These are phyloP conservation scores for Davidsoniella eucalypti DNA, from an alignment of 2,329 filamentous ascomycete genomes.

Conservation along the genomic window DNA sequence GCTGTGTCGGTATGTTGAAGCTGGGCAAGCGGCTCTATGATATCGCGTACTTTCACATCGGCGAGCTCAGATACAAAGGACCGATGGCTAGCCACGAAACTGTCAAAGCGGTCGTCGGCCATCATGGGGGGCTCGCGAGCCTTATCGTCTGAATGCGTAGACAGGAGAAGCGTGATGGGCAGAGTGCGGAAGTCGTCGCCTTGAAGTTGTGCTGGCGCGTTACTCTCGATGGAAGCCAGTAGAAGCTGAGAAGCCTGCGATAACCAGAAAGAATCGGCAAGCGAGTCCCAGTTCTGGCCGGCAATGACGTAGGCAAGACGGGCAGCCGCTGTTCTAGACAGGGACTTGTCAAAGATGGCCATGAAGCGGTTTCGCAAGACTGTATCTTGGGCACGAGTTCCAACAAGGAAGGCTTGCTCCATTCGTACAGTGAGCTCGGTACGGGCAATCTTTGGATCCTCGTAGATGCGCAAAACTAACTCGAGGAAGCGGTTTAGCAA, in stretches of 20 bases:
- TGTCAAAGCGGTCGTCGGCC: constrained; percentile 67
- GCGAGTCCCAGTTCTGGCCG: constrained; percentile 91
- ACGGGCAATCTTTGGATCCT: constrained; percentile 86
- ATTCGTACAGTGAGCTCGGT: constrained; percentile 93
- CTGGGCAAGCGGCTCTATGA: constrained; percentile 79
- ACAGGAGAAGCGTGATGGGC: constrained; percentile 56
- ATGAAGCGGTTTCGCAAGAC: constrained; percentile 96
- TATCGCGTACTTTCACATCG: constrained; percentile 72
- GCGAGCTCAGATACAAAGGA: constrained; percentile 72
- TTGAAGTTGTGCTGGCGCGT: constrained; percentile 34
- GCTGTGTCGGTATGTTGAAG: constrained; percentile 77
- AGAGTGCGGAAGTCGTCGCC: constrained; percentile 69
- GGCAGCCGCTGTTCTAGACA: constrained; percentile 82
- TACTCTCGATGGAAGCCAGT: constrained; percentile 73
- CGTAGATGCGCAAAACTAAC: constrained; percentile 93
- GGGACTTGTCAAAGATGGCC: constrained; percentile 83
- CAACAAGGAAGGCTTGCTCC: constrained; percentile 96
- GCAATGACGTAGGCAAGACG: constrained; percentile 78
- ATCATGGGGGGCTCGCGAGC: constrained; percentile 46
- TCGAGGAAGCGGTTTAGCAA: constrained; percentile 88
- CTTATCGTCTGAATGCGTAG: constrained; percentile 50
- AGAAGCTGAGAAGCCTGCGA: constrained; percentile 88
- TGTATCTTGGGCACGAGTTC: constrained; percentile 80
- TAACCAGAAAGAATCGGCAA: constrained; percentile 92
- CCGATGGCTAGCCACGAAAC: constrained; percentile 59